phyloP scores from a whole-genome alignment of 352 stramenopile species.

The Phytopythium oedochilum region DNA sequence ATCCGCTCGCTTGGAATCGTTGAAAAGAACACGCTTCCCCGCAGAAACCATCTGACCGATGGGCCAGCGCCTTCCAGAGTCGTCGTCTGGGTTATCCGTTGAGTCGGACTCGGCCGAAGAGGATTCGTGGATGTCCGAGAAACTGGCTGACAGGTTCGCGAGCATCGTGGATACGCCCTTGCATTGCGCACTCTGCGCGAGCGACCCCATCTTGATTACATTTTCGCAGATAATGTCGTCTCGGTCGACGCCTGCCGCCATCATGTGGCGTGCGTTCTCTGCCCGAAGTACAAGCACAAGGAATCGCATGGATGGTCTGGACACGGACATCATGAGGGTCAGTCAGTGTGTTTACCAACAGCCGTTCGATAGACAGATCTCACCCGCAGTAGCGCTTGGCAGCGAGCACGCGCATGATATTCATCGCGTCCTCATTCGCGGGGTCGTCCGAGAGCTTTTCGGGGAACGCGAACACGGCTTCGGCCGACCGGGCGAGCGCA shows the following conservation, averaged over 20 bases:
- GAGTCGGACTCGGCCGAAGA: background rate
- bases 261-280: slow-evolving; percentile 74
- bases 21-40: background rate
- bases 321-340: background rate
- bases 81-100: background rate
- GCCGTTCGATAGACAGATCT: slow-evolving; percentile 2
- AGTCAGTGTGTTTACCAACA: background rate
- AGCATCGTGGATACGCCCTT: slow-evolving; percentile 83
- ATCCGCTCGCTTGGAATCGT: background rate
- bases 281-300: slow-evolving; percentile 73
- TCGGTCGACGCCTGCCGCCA: slow-evolving; percentile 63
- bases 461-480: slow-evolving; percentile 81
- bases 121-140: slow-evolving; percentile 31
- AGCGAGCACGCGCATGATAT: slow-evolving; percentile 81
- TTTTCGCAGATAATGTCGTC: slow-evolving; percentile 87
- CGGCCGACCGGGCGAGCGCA: slow-evolving; percentile 40
- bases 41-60: no score
- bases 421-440: slow-evolving; percentile 71
- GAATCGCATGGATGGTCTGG: slow-evolving; percentile 53
- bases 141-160: slow-evolving; percentile 74
- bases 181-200: slow-evolving; percentile 74
- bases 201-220: slow-evolving; percentile 82
- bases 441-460: slow-evolving; percentile 75
- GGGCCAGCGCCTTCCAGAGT: background rate
- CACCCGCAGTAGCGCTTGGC: slow-evolving; percentile 72